A percentile compares a stretch with the other conserved stretches of the same genome.
Evolutionary conservation across 2,329 filamentous ascomycete genomes (phyloP).

Genomic region (Cladosporium sp.): DNA sequence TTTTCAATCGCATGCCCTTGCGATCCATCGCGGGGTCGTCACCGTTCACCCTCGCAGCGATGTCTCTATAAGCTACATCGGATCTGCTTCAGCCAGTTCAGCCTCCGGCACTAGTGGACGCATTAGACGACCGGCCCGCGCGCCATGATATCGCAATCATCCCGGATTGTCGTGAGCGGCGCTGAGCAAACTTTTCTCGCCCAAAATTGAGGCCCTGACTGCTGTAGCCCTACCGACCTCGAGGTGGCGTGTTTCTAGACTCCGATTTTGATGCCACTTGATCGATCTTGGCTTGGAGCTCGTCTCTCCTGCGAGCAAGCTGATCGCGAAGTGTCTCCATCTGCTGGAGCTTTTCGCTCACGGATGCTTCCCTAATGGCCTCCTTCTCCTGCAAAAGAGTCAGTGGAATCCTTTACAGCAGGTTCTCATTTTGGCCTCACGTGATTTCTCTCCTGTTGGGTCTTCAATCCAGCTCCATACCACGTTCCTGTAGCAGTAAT

Average conservation of each 20-base stretch:
- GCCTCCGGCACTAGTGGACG: too few relatives aligned
- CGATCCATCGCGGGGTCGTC: too few relatives aligned
- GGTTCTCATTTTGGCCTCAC: constrained; percentile 29
- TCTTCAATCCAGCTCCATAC: constrained; percentile 56
- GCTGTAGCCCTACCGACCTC: neutral
- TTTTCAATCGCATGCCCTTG: too few relatives aligned
- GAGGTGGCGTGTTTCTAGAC: neutral
- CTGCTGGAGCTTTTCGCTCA: constrained; percentile 50
- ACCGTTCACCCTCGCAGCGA: too few relatives aligned
- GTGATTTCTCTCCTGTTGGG: constrained; percentile 45
- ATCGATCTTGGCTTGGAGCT: constrained; percentile 53
- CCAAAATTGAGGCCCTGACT: too few relatives aligned
- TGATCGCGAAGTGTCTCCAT: constrained; percentile 47
- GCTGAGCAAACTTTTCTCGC: too few relatives aligned
- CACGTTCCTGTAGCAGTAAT: constrained; percentile 53
- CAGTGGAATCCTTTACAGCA: neutral
- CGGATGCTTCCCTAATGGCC: constrained; percentile 40
- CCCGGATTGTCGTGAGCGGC: too few relatives aligned
- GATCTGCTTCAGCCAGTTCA: too few relatives aligned
- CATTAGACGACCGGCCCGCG: too few relatives aligned
- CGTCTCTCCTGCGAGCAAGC: constrained; percentile 45
- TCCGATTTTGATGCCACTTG: constrained; percentile 21
- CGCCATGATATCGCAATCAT: too few relatives aligned
- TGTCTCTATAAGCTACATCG: too few relatives aligned
- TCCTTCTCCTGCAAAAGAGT: constrained; percentile 32